Conservation (phyloP, 2,329 filamentous ascomycete genomes). For the Paecilomyces niveus region DNA sequence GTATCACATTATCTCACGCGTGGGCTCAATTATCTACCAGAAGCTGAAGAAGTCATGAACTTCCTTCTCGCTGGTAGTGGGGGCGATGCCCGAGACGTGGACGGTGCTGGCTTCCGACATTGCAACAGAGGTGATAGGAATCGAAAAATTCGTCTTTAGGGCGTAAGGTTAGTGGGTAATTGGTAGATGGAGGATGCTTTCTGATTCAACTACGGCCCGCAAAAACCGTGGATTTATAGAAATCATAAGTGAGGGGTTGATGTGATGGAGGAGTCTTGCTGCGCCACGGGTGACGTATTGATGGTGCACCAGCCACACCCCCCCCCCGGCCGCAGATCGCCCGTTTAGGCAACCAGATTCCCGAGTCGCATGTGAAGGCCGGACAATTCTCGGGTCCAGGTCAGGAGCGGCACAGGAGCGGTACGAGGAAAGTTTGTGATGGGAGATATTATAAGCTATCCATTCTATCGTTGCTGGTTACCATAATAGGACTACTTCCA, state of each 20-base stretch:
- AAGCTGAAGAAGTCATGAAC: conserved; percentile 97
- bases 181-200: background rate
- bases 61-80: conserved; percentile 78
- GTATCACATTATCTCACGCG: conserved; percentile 1
- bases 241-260: background rate
- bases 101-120: conserved; percentile 61
- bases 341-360: background rate
- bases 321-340: conserved; percentile 3
- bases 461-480: background rate
- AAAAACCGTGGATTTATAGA: background rate
- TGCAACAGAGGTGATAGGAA: conserved; percentile 14
- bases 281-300: conserved; percentile 30
- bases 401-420: background rate
- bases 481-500: background rate
- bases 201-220: background rate
- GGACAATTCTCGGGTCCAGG: background rate
- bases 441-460: background rate
- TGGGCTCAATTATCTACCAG: conserved; percentile 49
- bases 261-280: conserved; percentile 7
- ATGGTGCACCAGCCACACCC: conserved; percentile 21
- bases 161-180: background rate
- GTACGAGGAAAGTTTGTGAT: background rate
- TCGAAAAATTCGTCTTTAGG: background rate
- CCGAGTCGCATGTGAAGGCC: conserved; percentile 1
- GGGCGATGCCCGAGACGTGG: conserved; percentile 81